These are phyloP conservation scores for Pseudocercospora musae DNA, from an alignment of 2,329 filamentous ascomycete genomes.

Conservation along the genomic window DNA sequence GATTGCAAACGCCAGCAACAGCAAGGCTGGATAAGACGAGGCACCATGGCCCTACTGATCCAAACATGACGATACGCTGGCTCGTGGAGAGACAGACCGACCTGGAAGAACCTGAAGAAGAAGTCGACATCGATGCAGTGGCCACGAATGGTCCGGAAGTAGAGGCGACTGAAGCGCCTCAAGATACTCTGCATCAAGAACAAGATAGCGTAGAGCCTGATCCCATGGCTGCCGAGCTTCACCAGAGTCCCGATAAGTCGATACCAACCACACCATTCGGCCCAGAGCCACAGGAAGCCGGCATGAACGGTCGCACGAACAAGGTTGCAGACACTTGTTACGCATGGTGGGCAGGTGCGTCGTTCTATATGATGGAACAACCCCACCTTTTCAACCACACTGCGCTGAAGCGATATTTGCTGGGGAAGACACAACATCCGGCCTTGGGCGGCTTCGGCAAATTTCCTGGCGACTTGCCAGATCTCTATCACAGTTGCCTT, in stretches of 20 bases:
- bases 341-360: slow-evolving; percentile 81
- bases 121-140: slow-evolving; percentile 2
- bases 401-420: slow-evolving; percentile 63
- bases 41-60: slow-evolving; percentile 36
- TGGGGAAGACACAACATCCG: slow-evolving; percentile 80
- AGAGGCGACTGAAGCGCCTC: not conserved
- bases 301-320: slow-evolving; percentile 87
- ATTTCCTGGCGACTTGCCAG: slow-evolving; percentile 48
- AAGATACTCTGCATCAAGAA: not conserved
- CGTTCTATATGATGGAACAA: slow-evolving; percentile 39
- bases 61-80: slow-evolving; percentile 44
- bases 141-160: not conserved
- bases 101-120: slow-evolving; percentile 39
- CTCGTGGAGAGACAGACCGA: slow-evolving; percentile 47
- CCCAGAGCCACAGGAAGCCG: slow-evolving; percentile 43
- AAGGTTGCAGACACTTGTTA: slow-evolving; percentile 96
- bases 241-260: slow-evolving; percentile 28
- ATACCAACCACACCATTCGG: slow-evolving; percentile 14
- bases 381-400: slow-evolving; percentile 18
- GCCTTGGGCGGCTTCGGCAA: slow-evolving; percentile 55
- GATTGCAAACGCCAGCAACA: slow-evolving; percentile 40
- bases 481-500: slow-evolving; percentile 85
- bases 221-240: slow-evolving; percentile 10
- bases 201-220: not conserved
- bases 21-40: slow-evolving; percentile 6